A percentile compares a stretch with the other conserved stretches of the same genome.
These are phyloP conservation scores for Globisporangium rhizosaccharum DNA, from an alignment of 352 stramenopile species.

Conservation along the genomic window DNA sequence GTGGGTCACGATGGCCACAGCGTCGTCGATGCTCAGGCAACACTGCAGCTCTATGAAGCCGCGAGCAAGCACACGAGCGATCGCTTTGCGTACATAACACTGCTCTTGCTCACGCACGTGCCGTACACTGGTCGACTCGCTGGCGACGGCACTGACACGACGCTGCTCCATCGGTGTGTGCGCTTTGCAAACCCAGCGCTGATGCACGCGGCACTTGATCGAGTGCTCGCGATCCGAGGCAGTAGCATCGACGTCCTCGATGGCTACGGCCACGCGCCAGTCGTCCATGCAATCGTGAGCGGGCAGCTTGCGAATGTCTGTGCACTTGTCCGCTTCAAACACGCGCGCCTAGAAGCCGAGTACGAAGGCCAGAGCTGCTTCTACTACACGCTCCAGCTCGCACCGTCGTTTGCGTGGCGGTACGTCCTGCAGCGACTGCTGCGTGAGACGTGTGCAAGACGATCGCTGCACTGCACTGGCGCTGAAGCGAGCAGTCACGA, in stretches of 20 bases:
- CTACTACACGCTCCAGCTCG: constrained; percentile 11
- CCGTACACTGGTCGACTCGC: constrained; percentile 31
- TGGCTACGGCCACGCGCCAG: constrained; percentile 36
- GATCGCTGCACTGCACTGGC: constrained; percentile 10
- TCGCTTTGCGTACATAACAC: constrained; percentile 34
- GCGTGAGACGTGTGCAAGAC: constrained; percentile 19
- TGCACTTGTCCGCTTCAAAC: constrained; percentile 27
- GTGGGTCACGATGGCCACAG: not conserved
- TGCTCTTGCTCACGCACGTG: constrained; percentile 26
- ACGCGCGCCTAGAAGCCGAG: constrained; percentile 46
- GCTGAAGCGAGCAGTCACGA: not conserved
- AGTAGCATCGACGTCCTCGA: constrained; percentile 27
- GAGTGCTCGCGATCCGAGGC: constrained; percentile 27
- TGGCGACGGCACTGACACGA: constrained; percentile 39
- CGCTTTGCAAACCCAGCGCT: constrained; percentile 26
- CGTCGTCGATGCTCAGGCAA: not conserved
- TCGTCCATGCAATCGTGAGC: constrained; percentile 30
- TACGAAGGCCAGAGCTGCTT: constrained; percentile 61
- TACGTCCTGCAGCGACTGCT: constrained; percentile 33
- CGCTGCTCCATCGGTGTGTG: constrained; percentile 47
- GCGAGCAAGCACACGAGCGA: constrained; percentile 25
- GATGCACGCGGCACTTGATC: constrained; percentile 17
- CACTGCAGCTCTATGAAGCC: constrained; percentile 3
- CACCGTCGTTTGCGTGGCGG: constrained; percentile 43
- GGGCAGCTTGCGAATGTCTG: constrained; percentile 20